Conservation (phyloP, 139 green algal species). For the Chlamydomonas asymmetrica region DNA sequence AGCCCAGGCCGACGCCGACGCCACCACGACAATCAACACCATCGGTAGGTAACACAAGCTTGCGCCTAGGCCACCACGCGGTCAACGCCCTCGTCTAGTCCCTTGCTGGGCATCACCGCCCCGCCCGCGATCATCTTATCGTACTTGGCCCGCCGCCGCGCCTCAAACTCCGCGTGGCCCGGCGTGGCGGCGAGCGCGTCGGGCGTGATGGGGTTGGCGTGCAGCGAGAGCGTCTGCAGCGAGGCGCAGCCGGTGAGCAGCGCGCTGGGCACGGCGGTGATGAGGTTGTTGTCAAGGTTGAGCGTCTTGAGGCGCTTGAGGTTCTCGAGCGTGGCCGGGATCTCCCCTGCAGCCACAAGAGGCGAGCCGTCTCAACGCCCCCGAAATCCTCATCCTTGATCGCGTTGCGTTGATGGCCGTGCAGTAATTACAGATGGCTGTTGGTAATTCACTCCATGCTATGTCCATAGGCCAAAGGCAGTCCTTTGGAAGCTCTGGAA, state of each 20-base stretch:
- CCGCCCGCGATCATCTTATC: conserved; percentile 60
- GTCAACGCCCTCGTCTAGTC: conserved; percentile 71
- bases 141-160: conserved; percentile 56
- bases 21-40: too few relatives aligned
- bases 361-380: too few relatives aligned
- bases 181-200: conserved; percentile 42
- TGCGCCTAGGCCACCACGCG: too few relatives aligned
- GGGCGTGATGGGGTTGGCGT: conserved; percentile 68
- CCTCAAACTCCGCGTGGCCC: conserved; percentile 63
- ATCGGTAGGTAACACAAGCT: too few relatives aligned
- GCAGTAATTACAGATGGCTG: too few relatives aligned
- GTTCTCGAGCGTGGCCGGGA: conserved; percentile 43
- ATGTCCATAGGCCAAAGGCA: too few relatives aligned
- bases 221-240: conserved; percentile 75
- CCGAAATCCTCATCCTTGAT: too few relatives aligned
- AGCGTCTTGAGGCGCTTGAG: conserved; percentile 59
- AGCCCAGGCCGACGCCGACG: too few relatives aligned
- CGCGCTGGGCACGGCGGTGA: conserved; percentile 54
- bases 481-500: too few relatives aligned
- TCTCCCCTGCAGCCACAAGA: too few relatives aligned
- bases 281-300: conserved; percentile 62
- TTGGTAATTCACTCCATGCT: too few relatives aligned
- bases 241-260: conserved; percentile 62
- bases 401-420: too few relatives aligned
- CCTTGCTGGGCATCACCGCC: conserved; percentile 52